These are phyloP conservation scores for Hymenoscyphus infarciens DNA, from an alignment of 2,329 filamentous ascomycete genomes.

Conservation along the genomic window DNA sequence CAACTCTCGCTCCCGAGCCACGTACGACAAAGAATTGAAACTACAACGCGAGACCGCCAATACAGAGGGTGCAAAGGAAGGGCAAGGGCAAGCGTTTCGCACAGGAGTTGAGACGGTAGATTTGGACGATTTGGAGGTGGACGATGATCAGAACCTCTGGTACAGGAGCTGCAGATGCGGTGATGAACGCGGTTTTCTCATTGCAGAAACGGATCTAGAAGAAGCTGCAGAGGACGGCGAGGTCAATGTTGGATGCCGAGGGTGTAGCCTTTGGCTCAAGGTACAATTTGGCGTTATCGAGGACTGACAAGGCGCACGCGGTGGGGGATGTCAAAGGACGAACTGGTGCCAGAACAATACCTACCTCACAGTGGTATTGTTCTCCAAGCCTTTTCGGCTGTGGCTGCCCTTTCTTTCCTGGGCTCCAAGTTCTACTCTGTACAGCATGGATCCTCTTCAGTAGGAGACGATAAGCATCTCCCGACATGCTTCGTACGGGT, in stretches of 20 bases:
- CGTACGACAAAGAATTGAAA: constrained; percentile 53
- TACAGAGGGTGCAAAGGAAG: constrained; percentile 16
- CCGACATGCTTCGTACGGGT: not conserved
- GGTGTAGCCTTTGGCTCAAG: constrained; percentile 64
- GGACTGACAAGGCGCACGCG: constrained; percentile 16
- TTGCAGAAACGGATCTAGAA: constrained; percentile 57
- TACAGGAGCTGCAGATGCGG: constrained; percentile 60
- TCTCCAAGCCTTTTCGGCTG: not conserved
- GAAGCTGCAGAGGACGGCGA: constrained; percentile 56
- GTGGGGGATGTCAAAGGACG: not conserved
- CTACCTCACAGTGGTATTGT: not conserved
- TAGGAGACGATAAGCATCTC: not conserved
- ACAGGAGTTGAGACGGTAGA: constrained; percentile 63
- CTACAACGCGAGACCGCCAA: constrained; percentile 24
- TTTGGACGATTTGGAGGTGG: constrained; percentile 59
- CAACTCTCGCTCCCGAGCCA: constrained; percentile 43
- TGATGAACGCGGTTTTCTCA: constrained; percentile 56
- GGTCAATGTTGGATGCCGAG: constrained; percentile 60
- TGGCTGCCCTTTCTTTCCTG: not conserved
- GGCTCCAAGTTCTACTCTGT: too few species aligned
- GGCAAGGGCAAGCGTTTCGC: constrained; percentile 40
- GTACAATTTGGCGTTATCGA: constrained; percentile 59
- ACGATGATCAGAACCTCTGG: constrained; percentile 48
- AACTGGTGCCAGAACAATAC: not conserved
- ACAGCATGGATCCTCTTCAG: too few species aligned